A percentile compares a stretch with the other conserved stretches of the same genome.
phyloP scores from a whole-genome alignment of 2,329 filamentous ascomycete species.

The Aspergillus sp. region DNA sequence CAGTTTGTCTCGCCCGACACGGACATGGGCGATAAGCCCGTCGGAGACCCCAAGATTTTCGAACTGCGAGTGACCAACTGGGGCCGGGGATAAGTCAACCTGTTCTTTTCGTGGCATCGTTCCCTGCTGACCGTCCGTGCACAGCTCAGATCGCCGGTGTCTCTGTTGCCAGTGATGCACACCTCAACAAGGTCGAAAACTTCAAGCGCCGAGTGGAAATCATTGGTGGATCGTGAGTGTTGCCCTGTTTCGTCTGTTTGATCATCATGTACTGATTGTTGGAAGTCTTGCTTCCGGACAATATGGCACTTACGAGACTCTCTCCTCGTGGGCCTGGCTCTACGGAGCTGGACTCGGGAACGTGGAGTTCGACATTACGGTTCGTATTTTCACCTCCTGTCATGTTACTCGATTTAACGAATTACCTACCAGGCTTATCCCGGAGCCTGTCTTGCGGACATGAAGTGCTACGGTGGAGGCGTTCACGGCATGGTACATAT shows the following conservation, averaged over 20 bases:
- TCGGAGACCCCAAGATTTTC: conserved; percentile 47
- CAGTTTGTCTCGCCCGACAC: conserved; percentile 54
- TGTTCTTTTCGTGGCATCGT: neutral
- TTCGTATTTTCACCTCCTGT: conserved; percentile 7
- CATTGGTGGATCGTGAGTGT: conserved; percentile 43
- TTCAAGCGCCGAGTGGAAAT: conserved; percentile 43
- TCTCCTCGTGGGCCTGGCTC: conserved; percentile 58
- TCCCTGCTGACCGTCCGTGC: conserved; percentile 16
- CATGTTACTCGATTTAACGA: neutral
- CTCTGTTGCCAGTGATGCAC: conserved; percentile 47
- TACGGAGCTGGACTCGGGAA: conserved; percentile 58
- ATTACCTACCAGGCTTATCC: conserved; percentile 44
- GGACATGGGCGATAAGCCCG: conserved; percentile 43
- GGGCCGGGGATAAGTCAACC: conserved; percentile 51
- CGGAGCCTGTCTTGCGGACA: conserved; percentile 58
- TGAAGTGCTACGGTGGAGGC: conserved; percentile 57
- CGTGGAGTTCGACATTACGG: conserved; percentile 58
- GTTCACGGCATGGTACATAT: conserved; percentile 43
- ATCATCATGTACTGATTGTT: conserved; percentile 44
- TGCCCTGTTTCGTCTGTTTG: conserved; percentile 21
- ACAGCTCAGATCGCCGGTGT: conserved; percentile 56
- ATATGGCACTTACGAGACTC: conserved; percentile 59
- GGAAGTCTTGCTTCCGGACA: conserved; percentile 56
- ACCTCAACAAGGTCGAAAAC: conserved; percentile 45
- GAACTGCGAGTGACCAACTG: conserved; percentile 63